Conservation (phyloP, 2,329 filamentous ascomycete genomes). For the Trichoderma koningii region DNA sequence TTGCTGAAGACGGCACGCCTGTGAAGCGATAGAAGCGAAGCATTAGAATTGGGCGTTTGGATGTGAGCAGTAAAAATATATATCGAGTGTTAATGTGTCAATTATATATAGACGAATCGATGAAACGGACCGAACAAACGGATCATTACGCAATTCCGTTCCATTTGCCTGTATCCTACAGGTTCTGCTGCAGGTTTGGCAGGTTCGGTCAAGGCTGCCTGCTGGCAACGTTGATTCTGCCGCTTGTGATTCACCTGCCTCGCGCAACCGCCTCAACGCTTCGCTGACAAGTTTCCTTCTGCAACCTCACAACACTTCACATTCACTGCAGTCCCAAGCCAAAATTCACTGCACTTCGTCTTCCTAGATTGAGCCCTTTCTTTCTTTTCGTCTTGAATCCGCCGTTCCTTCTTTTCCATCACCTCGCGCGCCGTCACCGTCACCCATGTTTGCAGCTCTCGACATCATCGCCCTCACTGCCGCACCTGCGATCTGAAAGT, state of each 20-base stretch:
- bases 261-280: not conserved
- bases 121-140: not conserved
- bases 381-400: not conserved
- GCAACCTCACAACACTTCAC: not conserved
- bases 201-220: not conserved
- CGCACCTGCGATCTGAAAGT: not conserved
- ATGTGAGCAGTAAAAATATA: slow-evolving; percentile 4
- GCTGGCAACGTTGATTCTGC: not conserved
- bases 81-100: not conserved
- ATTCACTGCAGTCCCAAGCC: not conserved
- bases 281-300: slow-evolving; percentile 3
- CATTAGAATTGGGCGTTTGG: slow-evolving; percentile 6
- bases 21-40: slow-evolving; percentile 37
- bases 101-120: not conserved
- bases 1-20: slow-evolving; percentile 65
- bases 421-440: not conserved
- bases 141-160: not conserved
- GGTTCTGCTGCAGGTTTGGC: not conserved
- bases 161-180: not conserved
- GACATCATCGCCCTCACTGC: not conserved
- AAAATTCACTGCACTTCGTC: not conserved
- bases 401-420: not conserved
- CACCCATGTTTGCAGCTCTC: not conserved
- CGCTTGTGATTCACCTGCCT: slow-evolving; percentile 14
- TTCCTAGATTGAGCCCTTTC: not conserved